Evolutionary conservation across 176 grass and related monocot genomes (phyloP).

Genomic region (Bothriochloa decipiens): DNA sequence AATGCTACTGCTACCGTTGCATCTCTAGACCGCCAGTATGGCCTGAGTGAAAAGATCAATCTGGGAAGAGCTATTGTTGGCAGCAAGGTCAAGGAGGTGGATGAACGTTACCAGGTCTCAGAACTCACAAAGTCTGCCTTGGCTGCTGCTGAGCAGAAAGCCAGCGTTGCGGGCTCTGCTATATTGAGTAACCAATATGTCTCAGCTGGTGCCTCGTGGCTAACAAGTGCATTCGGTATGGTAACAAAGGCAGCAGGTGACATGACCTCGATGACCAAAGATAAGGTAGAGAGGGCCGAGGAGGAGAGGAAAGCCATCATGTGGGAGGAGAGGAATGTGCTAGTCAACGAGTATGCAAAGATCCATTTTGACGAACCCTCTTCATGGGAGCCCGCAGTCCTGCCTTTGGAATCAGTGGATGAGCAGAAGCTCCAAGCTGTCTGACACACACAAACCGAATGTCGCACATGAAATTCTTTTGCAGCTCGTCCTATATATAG

Average conservation of each 20-base stretch:
- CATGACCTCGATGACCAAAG: constrained; percentile 76
- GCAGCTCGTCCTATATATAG: constrained; percentile 41
- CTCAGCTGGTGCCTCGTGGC: constrained; percentile 84
- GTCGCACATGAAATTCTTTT: constrained; percentile 35
- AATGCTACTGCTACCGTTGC: constrained; percentile 75
- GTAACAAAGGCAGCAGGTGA: constrained; percentile 83
- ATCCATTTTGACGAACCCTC: constrained; percentile 82
- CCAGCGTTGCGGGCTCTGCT: constrained; percentile 63
- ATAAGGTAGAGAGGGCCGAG: constrained; percentile 84
- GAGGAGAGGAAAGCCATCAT: constrained; percentile 80
- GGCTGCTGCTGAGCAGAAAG: constrained; percentile 83
- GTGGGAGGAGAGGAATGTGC: constrained; percentile 77
- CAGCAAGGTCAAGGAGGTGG: constrained; percentile 83
- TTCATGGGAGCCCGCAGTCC: constrained; percentile 64
- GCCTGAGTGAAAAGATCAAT: constrained; percentile 82
- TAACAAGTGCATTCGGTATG: constrained; percentile 69
- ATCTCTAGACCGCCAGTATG: constrained; percentile 78
- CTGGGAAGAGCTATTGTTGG: constrained; percentile 69
- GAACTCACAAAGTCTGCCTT: constrained; percentile 78
- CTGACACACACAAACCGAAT: constrained; percentile 35
- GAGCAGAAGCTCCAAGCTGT: constrained; percentile 72
- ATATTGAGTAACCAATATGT: constrained; percentile 88
- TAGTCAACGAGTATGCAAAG: constrained; percentile 77
- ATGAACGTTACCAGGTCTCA: constrained; percentile 79
- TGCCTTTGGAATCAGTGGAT: constrained; percentile 75